Evolutionary conservation across 202 grass and related monocot genomes (phyloP), one percentile per base, ranked within the genome.

Genomic region (Panicum virgatum): DNA sequence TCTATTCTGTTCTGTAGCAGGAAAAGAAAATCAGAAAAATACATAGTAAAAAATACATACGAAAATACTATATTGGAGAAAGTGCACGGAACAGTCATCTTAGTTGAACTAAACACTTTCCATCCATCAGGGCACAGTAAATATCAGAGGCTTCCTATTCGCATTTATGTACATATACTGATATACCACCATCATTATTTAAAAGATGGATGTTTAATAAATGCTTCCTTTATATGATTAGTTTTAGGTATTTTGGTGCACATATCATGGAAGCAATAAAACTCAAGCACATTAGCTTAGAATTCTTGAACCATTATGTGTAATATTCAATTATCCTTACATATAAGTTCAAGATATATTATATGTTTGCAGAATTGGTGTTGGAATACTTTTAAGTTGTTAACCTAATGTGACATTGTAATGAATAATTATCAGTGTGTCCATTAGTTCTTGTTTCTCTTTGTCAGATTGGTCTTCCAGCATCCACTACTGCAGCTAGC

Each of bases 401-500:
- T 15, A 74, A 20, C 50, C 36, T 47, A 18, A 72, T 48, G 29
- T 22, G 6, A 25, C 10, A 20, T 73, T 80, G 2, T 80, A 54
- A 47, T 40, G 6, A 27, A 73, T 60, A 54, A 11, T 60, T 22
- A 38, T 81, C 39, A 25, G 64, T 76, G 66, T 78, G 27, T 23
- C 45, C 58, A 64, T 69, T 45, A 61, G 37, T 73, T 86, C 12
- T 92, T 84, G 32, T 73, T 67, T 86, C 8, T 64, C 38, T 87
- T 46, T 34, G 14, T 81, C 78, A 98, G 96, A 92, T 92, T 93
- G 92, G 92, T 69, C 92, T 98, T 83, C 90, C 96, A 79, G 96
- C 92, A 72, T 90, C 96, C 62, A 98, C 96, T 75, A 98, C 96
- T 72, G 96, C 96, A 0, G 86, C 96, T 46, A 96, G 92, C 78